Base-by-base conservation (phyloP, 2,329 filamentous ascomycete species). In the Orbilia quercus region DNA sequence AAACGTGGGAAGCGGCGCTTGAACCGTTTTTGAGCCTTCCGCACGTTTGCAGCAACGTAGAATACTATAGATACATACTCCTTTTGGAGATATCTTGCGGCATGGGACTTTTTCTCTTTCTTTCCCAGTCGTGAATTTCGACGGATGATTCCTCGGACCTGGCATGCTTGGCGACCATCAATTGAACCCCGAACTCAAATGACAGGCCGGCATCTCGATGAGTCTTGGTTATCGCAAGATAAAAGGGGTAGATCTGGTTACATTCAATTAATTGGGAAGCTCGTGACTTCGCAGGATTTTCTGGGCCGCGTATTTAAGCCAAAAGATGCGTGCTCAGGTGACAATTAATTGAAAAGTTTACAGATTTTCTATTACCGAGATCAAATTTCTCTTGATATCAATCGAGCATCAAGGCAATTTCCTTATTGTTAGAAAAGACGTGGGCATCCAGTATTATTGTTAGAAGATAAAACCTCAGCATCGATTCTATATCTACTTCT, bases 321-420 rank as follows among this genome's bases (percentile, higher is more conserved):
- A n/a, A n/a, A 38, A 45, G 55, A 62, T 62, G 55, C 57, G 65
- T 63, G 65, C 51, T 60, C 40, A 16, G 36, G 2, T 40, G 16
- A 36, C 42, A 34, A n/a, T 44, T 54, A 47, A 64, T n/a, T n/a
- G 54, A 64, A 47, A 47, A 64, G 54, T 53, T 47, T n/a, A 7
- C 40, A 16, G 12, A 22, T 51, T 54, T 54, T 38, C 31, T 23
- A 45, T n/a, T n/a, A 44, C 50, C 54, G 51, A 64, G 34, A 31
- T 71, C 45, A n/a, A 34, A 63, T 20, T 28, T 25, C 18, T n/a
- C n/a, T n/a, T n/a, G n/a, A n/a, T n/a, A n/a, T n/a, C n/a, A n/a
- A n/a, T n/a, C n/a, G n/a, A n/a, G n/a, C n/a, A n/a, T n/a, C n/a
- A 44, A 44, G 42, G 9, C 50, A 70, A 70, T 70, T 63, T 70